phyloP scores from a whole-genome alignment of 345 rosid genomes.

The Bruguiera sexangula region DNA sequence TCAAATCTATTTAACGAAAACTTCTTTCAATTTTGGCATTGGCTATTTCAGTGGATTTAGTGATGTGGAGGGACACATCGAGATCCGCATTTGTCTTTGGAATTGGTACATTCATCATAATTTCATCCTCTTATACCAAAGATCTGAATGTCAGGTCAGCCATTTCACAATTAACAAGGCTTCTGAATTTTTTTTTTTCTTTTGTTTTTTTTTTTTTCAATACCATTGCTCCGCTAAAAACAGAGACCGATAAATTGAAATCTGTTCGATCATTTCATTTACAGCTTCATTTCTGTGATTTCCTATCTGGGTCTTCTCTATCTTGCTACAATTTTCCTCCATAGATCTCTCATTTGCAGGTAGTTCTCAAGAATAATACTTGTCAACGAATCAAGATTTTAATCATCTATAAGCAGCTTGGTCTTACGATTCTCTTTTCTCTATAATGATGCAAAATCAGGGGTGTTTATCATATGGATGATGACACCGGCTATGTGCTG shows the following conservation, averaged over 20 bases:
- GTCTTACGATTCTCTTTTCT: slow-evolving; percentile 12
- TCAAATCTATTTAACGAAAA: not conserved
- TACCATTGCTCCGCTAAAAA: slow-evolving; percentile 7
- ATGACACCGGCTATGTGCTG: slow-evolving; percentile 43
- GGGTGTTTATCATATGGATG: slow-evolving; percentile 41
- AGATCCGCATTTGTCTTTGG: slow-evolving; percentile 79
- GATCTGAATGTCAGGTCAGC: slow-evolving; percentile 68
- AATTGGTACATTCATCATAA: slow-evolving; percentile 64
- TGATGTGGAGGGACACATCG: slow-evolving; percentile 87
- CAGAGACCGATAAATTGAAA: not conserved
- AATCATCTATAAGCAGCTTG: too few species aligned
- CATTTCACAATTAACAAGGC: not conserved
- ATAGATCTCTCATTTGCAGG: slow-evolving; percentile 67
- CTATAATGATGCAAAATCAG: slow-evolving; percentile 28
- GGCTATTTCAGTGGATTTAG: slow-evolving; percentile 67
- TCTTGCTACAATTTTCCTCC: slow-evolving; percentile 70
- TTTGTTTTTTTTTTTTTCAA: too few species aligned
- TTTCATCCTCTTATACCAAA: slow-evolving; percentile 75
- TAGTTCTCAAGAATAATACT: slow-evolving; percentile 7
- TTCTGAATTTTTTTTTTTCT: not conserved
- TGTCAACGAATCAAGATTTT: too few species aligned
- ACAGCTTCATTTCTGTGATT: slow-evolving; percentile 75
- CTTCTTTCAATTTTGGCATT: not conserved
- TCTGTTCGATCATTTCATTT: slow-evolving; percentile 8
- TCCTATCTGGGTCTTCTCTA: slow-evolving; percentile 75